Evolutionary conservation across 2,329 filamentous ascomycete genomes (phyloP).

Genomic region (Fusarium chaquense): DNA sequence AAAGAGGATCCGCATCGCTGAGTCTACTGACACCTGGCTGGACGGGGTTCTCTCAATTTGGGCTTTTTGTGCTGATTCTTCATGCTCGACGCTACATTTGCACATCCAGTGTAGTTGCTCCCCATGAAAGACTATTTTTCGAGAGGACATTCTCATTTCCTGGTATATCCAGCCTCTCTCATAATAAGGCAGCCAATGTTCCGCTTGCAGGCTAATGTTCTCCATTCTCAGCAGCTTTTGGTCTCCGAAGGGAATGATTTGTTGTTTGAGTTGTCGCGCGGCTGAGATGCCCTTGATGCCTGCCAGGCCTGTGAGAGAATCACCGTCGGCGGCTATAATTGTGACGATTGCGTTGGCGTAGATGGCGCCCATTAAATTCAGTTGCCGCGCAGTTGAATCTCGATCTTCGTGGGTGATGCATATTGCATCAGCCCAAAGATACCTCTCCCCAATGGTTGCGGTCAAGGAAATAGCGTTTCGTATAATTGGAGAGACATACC

Average conservation of each 20-base stretch:
- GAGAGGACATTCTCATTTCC: not conserved
- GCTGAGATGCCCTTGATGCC: not conserved
- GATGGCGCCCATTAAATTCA: constrained; percentile 13
- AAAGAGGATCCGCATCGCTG: not conserved
- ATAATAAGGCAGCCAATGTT: not conserved
- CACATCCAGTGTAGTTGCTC: constrained; percentile 23
- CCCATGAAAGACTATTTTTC: not conserved
- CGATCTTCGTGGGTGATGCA: not conserved
- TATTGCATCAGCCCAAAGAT: constrained; percentile 10
- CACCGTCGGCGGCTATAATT: constrained; percentile 6
- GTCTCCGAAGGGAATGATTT: constrained; percentile 5
- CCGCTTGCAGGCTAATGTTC: not conserved
- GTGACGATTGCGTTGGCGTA: constrained; percentile 15
- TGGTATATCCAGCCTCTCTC: constrained; percentile 27
- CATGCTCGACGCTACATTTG: constrained; percentile 16
- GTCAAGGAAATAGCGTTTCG: constrained; percentile 12
- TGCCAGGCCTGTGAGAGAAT: not conserved
- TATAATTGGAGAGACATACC: not conserved
- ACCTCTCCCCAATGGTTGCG: not conserved
- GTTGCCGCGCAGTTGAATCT: not conserved
- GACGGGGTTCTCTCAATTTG: not conserved
- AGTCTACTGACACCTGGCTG: rapidly evolving
- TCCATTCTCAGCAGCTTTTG: not conserved
- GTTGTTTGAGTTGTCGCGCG: not conserved
- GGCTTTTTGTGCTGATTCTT: not conserved